Percentiles rank a stretch among this genome's conserved stretches.
Conservation (phyloP, 805 yeast genomes). For the Nematodospora valgi region DNA sequence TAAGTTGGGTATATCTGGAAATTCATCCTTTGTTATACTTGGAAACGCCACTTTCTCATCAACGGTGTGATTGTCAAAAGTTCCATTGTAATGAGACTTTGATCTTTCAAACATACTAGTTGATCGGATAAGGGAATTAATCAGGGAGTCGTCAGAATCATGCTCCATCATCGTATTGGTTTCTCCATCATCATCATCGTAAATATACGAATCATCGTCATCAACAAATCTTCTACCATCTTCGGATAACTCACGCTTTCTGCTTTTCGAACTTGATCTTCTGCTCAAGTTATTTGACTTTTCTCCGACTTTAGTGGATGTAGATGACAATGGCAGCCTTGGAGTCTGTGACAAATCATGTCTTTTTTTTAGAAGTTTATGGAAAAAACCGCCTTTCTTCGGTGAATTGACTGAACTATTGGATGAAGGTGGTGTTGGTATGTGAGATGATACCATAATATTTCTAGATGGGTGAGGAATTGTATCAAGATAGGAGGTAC, state of each 20-base stretch:
- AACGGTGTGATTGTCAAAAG: conserved; percentile 11
- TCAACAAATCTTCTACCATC: conserved; percentile 12
- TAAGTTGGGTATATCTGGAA: conserved; percentile 1
- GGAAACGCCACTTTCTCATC: conserved; percentile 17
- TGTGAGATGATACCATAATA: too few relatives aligned
- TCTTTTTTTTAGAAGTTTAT: too few relatives aligned
- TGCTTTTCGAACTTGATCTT: conserved; percentile 3
- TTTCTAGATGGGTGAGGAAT: too few relatives aligned
- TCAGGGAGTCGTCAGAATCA: conserved; percentile 4
- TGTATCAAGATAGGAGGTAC: too few relatives aligned
- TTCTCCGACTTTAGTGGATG: neutral
- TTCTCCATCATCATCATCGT: conserved; percentile 21
- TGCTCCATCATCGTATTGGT: conserved; percentile 5
- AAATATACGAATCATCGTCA: conserved; percentile 21
- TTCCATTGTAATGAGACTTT: conserved; percentile 2
- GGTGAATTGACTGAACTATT: too few relatives aligned
- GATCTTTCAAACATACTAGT: conserved; percentile 2
- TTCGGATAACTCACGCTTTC: neutral
- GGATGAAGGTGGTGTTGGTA: too few relatives aligned
- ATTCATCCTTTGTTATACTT: conserved; percentile 9
- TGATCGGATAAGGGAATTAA: conserved; percentile 4
- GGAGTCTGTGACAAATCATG: too few relatives aligned
- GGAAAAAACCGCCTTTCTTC: too few relatives aligned
- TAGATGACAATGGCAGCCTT: too few relatives aligned
- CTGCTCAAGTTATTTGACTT: neutral